Evolutionary conservation across 2,329 filamentous ascomycete species (phyloP).

Genomic region (Xylariomycetidae sp.): DNA sequence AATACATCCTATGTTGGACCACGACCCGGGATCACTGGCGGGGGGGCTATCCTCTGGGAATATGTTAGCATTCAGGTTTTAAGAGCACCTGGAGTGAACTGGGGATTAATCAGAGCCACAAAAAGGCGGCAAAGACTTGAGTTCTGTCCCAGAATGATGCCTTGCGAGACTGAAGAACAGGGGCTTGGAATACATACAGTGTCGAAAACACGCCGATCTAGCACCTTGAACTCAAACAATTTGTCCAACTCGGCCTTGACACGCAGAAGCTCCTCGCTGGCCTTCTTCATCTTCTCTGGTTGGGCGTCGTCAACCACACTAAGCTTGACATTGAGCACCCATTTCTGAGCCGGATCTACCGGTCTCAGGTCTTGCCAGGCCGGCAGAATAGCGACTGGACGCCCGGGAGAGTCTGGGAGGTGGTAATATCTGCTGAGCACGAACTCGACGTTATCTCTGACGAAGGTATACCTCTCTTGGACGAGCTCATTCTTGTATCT

Average conservation of each 20-base stretch:
- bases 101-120: too few species aligned
- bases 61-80: too few species aligned
- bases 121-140: too few species aligned
- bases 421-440: conserved; percentile 45
- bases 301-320: conserved; percentile 53
- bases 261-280: conserved; percentile 44
- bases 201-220: conserved; percentile 45
- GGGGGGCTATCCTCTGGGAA: too few species aligned
- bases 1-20: too few species aligned
- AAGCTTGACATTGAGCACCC: conserved; percentile 51
- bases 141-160: too few species aligned
- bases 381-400: conserved; percentile 34
- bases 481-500: conserved; percentile 51
- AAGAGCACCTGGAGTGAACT: too few species aligned
- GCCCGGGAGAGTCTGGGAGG: conserved; percentile 21
- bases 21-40: conserved; percentile 10
- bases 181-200: conserved; percentile 23
- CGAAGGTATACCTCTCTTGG: conserved; percentile 51
- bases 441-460: conserved; percentile 51
- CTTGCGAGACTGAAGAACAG: too few species aligned
- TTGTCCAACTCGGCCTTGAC: conserved; percentile 67
- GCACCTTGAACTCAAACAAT: conserved; percentile 78
- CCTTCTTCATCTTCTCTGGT: conserved; percentile 53
- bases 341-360: conserved; percentile 46
- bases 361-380: conserved; percentile 42